Evolutionary conservation across 2,329 filamentous ascomycete species (phyloP).

Genomic region (Trichocomaceae sp.): DNA sequence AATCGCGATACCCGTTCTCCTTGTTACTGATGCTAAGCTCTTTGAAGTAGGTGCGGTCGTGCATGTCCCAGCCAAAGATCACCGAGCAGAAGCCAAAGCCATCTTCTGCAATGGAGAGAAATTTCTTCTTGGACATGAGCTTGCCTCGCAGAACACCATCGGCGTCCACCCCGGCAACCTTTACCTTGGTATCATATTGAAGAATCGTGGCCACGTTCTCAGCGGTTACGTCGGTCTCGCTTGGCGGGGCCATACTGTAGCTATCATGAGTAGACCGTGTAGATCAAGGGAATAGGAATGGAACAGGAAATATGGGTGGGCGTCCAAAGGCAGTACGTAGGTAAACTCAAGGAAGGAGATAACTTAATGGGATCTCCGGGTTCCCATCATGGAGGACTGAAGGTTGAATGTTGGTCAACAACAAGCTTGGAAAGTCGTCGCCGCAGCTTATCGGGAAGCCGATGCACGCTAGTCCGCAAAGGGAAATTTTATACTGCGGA

Average conservation of each 20-base stretch:
- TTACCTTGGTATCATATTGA: conserved; percentile 67
- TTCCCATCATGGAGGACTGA: background rate
- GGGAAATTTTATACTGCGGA: background rate
- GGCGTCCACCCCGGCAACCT: conserved; percentile 79
- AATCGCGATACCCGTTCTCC: conserved; percentile 80
- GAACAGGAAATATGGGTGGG: background rate
- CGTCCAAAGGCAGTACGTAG: background rate
- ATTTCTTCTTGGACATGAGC: conserved; percentile 87
- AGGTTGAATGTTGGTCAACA: background rate
- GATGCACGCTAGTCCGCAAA: background rate
- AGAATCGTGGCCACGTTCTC: conserved; percentile 62
- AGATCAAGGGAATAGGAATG: background rate
- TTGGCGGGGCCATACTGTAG: conserved; percentile 3
- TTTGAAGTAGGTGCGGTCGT: conserved; percentile 80
- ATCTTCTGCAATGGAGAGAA: conserved; percentile 69
- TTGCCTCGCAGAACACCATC: conserved; percentile 85
- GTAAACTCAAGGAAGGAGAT: background rate
- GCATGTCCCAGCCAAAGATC: conserved; percentile 96
- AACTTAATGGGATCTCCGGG: background rate
- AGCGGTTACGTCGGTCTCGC: conserved; percentile 41
- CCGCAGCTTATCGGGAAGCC: background rate
- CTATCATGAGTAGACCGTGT: background rate
- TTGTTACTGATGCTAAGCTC: conserved; percentile 85
- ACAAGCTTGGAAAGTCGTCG: background rate
- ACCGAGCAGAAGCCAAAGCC: conserved; percentile 94